A percentile compares a stretch with the other conserved stretches of the same genome.
Conservation (phyloP, 139 green algal species). For the Closterium sp. region DNA sequence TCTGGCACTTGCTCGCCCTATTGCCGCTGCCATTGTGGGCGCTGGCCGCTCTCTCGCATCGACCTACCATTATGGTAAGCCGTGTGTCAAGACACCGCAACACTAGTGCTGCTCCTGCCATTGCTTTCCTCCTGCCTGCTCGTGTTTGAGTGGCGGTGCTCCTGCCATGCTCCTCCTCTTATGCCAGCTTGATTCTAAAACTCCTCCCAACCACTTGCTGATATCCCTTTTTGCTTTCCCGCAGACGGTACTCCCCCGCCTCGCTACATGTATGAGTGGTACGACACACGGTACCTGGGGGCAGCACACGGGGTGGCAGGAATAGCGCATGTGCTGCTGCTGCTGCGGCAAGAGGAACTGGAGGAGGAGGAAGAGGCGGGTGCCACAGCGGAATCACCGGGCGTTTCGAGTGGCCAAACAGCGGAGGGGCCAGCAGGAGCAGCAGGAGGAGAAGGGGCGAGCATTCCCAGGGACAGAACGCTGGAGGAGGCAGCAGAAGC, state of each 20-base stretch:
- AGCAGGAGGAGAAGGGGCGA: neutral
- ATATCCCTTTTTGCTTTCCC: no score
- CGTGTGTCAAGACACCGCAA: no score
- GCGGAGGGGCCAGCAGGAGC: no score
- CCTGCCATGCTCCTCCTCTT: no score
- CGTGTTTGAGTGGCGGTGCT: no score
- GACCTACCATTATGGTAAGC: neutral
- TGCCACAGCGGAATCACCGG: no score
- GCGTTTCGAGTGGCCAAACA: no score
- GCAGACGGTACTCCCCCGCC: neutral
- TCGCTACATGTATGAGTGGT: slow-evolving; percentile 64
- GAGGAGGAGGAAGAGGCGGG: neutral
- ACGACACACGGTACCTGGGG: slow-evolving; percentile 63
- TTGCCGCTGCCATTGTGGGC: neutral
- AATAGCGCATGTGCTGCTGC: slow-evolving; percentile 63
- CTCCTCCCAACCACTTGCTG: no score
- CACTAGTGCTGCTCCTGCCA: no score
- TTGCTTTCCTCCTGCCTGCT: no score
- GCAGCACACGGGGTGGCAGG: slow-evolving; percentile 62
- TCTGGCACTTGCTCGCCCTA: neutral
- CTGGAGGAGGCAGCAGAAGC: neutral
- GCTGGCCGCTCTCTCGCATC: neutral
- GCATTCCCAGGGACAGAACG: neutral
- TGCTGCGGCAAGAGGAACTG: slow-evolving; percentile 24
- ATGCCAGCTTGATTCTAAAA: no score